These are phyloP conservation scores for Cyberlindnera mrakii DNA, from an alignment of 805 yeast genomes.

Conservation along the genomic window DNA sequence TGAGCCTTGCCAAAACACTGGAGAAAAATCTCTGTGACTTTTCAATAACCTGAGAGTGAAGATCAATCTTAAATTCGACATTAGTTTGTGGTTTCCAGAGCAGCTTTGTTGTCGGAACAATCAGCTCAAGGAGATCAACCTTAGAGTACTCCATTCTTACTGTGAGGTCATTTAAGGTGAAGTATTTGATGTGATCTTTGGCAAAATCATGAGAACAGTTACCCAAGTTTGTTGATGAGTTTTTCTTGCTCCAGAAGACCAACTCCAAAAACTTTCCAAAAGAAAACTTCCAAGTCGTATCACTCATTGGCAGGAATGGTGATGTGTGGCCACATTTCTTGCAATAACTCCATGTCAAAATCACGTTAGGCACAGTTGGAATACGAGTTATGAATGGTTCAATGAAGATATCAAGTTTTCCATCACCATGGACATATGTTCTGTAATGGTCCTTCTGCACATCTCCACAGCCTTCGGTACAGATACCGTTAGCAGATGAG, in stretches of 20 bases:
- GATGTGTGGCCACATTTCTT: conserved; percentile 69
- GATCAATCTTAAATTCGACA: conserved; percentile 60
- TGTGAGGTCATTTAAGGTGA: conserved; percentile 73
- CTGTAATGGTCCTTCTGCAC: conserved; percentile 67
- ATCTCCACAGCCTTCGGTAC: conserved; percentile 81
- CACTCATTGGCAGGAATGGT: conserved; percentile 77
- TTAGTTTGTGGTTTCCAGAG: conserved; percentile 69
- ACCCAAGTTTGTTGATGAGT: conserved; percentile 51
- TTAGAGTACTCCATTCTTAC: conserved; percentile 72
- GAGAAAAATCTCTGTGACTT: conserved; percentile 60
- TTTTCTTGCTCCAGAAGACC: conserved; percentile 63
- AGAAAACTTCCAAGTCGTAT: conserved; percentile 83
- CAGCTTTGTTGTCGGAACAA: conserved; percentile 67
- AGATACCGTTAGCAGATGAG: conserved; percentile 54
- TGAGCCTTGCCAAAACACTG: conserved; percentile 63
- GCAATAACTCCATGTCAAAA: conserved; percentile 90
- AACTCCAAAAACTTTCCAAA: conserved; percentile 91
- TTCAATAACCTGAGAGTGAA: conserved; percentile 45
- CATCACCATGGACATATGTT: conserved; percentile 83
- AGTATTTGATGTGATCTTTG: conserved; percentile 76
- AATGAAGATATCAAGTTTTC: conserved; percentile 70
- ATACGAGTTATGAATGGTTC: conserved; percentile 53
- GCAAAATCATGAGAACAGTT: conserved; percentile 78
- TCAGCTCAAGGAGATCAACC: conserved; percentile 72
- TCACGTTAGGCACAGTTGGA: conserved; percentile 58